phyloP scores from a whole-genome alignment of 768 basidiomycete genomes.

The Mycena belliarum region DNA sequence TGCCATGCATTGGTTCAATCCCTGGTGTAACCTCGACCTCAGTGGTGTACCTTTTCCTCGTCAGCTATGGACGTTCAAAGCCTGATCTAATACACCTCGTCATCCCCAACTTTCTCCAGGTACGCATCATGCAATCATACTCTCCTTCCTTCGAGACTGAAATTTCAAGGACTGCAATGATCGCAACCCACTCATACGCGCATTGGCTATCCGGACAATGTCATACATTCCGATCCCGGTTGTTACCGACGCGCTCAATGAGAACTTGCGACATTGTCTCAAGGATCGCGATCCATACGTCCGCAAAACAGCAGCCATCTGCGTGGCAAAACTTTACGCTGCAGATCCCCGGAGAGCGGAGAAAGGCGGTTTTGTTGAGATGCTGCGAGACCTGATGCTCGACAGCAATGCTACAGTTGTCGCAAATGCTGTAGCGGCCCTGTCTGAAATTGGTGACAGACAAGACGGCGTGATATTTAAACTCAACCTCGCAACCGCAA shows the following conservation, averaged over 20 bases:
- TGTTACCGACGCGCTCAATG: conserved; percentile 82
- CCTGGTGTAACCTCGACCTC: conserved; percentile 8
- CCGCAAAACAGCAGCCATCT: conserved; percentile 96
- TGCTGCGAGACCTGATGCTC: conserved; percentile 88
- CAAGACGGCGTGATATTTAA: conserved; percentile 93
- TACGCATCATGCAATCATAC: conserved; percentile 34
- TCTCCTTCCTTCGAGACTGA: conserved; percentile 4
- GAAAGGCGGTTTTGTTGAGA: conserved; percentile 86
- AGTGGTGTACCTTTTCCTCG: conserved; percentile 98
- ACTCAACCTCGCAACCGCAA: conserved; percentile 83
- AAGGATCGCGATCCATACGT: conserved; percentile 97
- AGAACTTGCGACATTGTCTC: conserved; percentile 89
- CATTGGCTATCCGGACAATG: conserved; percentile 97
- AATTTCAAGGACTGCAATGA: conserved; percentile 85
- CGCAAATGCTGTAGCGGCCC: conserved; percentile 92
- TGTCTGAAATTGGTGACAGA: conserved; percentile 95
- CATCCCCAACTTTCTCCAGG: conserved; percentile 88
- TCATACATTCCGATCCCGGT: conserved; percentile 94
- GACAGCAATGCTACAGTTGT: conserved; percentile 97
- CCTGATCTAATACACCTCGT: conserved; percentile 93
- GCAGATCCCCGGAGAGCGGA: conserved; percentile 88
- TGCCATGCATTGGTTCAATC: neutral
- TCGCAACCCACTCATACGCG: conserved; percentile 94
- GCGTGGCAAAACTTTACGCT: conserved; percentile 92
- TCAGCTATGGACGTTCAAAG: conserved; percentile 93